These are phyloP conservation scores for Basidioascus undulatus DNA, from an alignment of 768 basidiomycete species.

Conservation along the genomic window DNA sequence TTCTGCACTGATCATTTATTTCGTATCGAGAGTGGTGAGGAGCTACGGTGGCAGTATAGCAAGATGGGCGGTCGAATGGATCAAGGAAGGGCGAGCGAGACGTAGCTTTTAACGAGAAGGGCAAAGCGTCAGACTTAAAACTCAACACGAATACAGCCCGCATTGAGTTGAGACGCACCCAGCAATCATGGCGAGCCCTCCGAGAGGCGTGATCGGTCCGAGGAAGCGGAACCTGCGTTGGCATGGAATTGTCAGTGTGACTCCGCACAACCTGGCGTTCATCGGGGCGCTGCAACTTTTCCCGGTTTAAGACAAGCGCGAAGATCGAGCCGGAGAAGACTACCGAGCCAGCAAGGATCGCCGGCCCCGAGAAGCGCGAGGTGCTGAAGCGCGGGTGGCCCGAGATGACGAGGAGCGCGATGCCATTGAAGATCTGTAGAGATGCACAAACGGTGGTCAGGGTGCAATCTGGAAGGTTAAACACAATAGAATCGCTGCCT, in stretches of 20 bases:
- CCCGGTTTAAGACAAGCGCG: constrained; percentile 27
- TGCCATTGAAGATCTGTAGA: constrained; percentile 39
- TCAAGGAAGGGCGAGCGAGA: too few relatives aligned
- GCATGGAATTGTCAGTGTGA: neutral
- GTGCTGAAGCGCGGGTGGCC: constrained; percentile 34
- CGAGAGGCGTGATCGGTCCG: constrained; percentile 44
- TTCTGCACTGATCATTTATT: too few relatives aligned
- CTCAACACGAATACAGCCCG: too few relatives aligned
- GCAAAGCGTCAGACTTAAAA: too few relatives aligned
- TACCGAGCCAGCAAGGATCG: constrained; percentile 31
- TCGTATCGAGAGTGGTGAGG: too few relatives aligned
- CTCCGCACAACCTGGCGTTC: neutral
- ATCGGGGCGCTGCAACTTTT: constrained; percentile 24
- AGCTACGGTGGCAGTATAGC: too few relatives aligned
- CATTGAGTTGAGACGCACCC: constrained; percentile 35
- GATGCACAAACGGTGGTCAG: neutral
- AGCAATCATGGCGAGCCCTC: constrained; percentile 37
- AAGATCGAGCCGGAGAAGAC: constrained; percentile 44
- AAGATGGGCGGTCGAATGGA: too few relatives aligned
- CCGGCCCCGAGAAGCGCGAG: constrained; percentile 42
- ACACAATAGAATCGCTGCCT: constrained; percentile 12
- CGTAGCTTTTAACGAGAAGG: too few relatives aligned
- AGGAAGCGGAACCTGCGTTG: constrained; percentile 29
- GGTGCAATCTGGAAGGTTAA: neutral
- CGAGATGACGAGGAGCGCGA: constrained; percentile 37